Conservation (phyloP, 495 filamentous ascomycete species). For the Sphaerosporella brunnea region DNA sequence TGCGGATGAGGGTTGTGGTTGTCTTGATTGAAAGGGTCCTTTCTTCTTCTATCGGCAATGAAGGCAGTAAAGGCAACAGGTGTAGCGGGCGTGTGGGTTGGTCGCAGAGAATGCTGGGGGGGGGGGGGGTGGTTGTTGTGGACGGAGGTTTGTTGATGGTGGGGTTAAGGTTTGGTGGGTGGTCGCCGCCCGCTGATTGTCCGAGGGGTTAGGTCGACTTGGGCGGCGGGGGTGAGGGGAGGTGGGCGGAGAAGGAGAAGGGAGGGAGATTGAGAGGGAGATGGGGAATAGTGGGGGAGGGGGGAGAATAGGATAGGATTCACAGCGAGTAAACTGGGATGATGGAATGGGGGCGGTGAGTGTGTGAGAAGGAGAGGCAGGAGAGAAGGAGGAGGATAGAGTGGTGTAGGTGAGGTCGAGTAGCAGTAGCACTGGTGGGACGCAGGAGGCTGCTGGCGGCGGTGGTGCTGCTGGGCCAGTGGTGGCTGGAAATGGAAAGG, state of each 20-base stretch:
- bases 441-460: constrained; percentile 1
- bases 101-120: background rate
- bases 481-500: background rate
- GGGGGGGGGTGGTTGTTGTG: background rate
- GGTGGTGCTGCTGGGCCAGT: background rate
- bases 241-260: constrained; percentile 8
- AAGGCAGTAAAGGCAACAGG: background rate
- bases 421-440: too few relatives aligned
- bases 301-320: constrained; percentile 13
- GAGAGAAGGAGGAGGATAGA: constrained; percentile 1
- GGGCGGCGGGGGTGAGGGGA: constrained; percentile 7
- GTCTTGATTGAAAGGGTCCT: too few relatives aligned
- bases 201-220: background rate
- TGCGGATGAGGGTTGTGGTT: background rate
- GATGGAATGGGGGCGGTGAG: constrained; percentile 9
- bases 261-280: constrained; percentile 7
- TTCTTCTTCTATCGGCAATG: too few relatives aligned
- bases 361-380: constrained; percentile 2
- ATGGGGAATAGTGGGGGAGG: constrained; percentile 13
- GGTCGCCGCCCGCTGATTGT: background rate
- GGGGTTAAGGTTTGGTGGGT: background rate
- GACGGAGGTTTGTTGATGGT: background rate
- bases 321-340: constrained; percentile 9
- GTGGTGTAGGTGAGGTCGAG: background rate
- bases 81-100: background rate